Conservation (phyloP, 306 rosid genomes). For the Glycine latifolia region DNA sequence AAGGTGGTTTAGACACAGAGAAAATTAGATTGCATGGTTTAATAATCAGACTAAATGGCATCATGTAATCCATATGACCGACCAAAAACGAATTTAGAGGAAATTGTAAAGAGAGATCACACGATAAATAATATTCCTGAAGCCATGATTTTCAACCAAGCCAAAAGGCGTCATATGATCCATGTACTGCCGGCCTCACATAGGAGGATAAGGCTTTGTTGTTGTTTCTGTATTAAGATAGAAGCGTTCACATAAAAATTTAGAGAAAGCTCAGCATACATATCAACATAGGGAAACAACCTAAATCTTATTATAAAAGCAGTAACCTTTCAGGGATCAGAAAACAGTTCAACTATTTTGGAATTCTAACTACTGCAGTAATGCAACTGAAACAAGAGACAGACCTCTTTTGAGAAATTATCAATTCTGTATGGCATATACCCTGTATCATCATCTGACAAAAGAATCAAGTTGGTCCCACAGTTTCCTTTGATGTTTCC, state of each 20-base stretch:
- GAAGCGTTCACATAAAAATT: slow-evolving; percentile 18
- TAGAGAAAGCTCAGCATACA: neutral
- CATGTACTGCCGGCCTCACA: neutral
- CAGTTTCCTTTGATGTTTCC: slow-evolving; percentile 92
- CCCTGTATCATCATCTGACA: slow-evolving; percentile 94
- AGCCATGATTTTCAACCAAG: neutral
- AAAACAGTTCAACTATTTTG: slow-evolving; percentile 13
- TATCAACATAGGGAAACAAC: slow-evolving; percentile 4
- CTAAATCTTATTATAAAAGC: slow-evolving; percentile 18
- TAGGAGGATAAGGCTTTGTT: neutral
- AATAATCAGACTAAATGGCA: neutral
- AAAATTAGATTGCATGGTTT: neutral
- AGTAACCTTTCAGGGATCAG: slow-evolving; percentile 26
- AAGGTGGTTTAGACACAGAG: neutral
- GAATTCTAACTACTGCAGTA: slow-evolving; percentile 26
- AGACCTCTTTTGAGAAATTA: slow-evolving; percentile 92
- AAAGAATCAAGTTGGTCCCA: slow-evolving; percentile 89
- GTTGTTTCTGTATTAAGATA: neutral
- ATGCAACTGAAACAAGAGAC: slow-evolving; percentile 48
- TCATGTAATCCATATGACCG: neutral
- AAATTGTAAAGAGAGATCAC: neutral
- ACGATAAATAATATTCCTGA: neutral
- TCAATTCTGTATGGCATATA: slow-evolving; percentile 98
- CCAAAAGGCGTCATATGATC: neutral
- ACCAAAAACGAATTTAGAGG: neutral